phyloP scores from a whole-genome alignment of 169 alveolate genomes.

The Plasmodium yoelii region DNA sequence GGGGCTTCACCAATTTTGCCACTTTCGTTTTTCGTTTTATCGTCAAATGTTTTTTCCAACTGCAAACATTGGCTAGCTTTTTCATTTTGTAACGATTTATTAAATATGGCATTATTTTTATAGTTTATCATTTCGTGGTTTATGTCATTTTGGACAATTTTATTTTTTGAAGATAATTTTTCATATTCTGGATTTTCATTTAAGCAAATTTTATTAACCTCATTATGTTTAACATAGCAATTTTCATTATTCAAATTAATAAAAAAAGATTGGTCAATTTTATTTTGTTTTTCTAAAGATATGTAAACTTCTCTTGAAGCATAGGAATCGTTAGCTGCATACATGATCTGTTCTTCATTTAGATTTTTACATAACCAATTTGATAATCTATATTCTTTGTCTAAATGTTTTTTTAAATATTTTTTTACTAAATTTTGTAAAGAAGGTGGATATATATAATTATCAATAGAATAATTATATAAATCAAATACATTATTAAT shows the following conservation, averaged over 20 bases:
- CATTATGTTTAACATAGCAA: neutral
- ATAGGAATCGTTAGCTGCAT: slow-evolving; percentile 67
- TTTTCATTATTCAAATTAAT: neutral
- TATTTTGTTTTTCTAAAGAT: slow-evolving; percentile 21
- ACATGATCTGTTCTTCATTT: slow-evolving; percentile 45
- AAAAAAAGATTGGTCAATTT: neutral
- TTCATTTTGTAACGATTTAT: no score
- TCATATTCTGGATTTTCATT: neutral
- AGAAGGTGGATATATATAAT: slow-evolving; percentile 60
- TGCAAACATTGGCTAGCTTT: no score
- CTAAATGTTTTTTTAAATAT: slow-evolving; percentile 32
- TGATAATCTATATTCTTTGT: slow-evolving; percentile 38
- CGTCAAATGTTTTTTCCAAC: neutral
- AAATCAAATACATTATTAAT: slow-evolving; percentile 58
- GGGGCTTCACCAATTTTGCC: neutral
- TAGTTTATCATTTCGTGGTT: neutral
- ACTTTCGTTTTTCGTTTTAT: neutral
- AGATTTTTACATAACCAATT: slow-evolving; percentile 40
- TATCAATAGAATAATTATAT: slow-evolving; percentile 57
- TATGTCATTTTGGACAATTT: neutral
- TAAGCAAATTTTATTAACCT: neutral
- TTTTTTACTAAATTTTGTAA: slow-evolving; percentile 53
- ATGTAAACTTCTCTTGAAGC: slow-evolving; percentile 68
- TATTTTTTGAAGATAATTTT: neutral
- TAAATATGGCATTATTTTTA: neutral